Evolutionary conservation across 176 grass and related monocot genomes (phyloP).

Genomic region (Carex kokanica): DNA sequence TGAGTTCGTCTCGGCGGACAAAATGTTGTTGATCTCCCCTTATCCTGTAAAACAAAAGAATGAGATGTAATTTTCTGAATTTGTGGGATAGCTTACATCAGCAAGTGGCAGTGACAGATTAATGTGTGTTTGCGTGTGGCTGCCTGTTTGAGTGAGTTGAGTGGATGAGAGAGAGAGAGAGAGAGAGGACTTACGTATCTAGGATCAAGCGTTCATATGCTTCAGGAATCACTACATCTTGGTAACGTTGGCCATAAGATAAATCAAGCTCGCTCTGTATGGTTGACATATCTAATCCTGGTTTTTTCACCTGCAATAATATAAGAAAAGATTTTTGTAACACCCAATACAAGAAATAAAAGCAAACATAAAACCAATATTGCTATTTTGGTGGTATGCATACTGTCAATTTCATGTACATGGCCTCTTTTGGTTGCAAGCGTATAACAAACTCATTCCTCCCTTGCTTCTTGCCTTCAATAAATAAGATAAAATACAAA

Average conservation of each 20-base stretch:
- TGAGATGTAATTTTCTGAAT: not conserved
- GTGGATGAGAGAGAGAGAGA: not conserved
- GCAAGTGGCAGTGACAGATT: not conserved
- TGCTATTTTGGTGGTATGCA: constrained; percentile 31
- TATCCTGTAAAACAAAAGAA: constrained; percentile 57
- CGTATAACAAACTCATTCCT: constrained; percentile 99
- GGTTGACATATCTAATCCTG: constrained; percentile 94
- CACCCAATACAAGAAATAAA: not conserved
- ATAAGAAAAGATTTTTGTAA: constrained; percentile 17
- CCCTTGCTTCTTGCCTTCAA: constrained; percentile 91
- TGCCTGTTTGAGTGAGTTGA: not conserved
- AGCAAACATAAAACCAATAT: not conserved
- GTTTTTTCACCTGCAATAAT: constrained; percentile 89
- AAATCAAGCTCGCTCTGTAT: constrained; percentile 99
- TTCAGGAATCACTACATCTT: constrained; percentile 87
- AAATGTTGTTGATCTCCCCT: constrained; percentile 98
- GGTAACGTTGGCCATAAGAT: constrained; percentile 91
- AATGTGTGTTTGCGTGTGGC: not conserved
- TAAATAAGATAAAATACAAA: constrained; percentile 24
- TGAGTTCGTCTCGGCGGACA: constrained; percentile 91
- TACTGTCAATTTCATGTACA: constrained; percentile 99
- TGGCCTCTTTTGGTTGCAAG: constrained; percentile 91
- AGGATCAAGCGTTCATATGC: constrained; percentile 98
- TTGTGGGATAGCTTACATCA: not conserved
- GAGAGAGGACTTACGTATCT: constrained; percentile 65